phyloP scores from a whole-genome alignment of 1,139 yeast species.

The Sugiyamaella grinbergsii region DNA sequence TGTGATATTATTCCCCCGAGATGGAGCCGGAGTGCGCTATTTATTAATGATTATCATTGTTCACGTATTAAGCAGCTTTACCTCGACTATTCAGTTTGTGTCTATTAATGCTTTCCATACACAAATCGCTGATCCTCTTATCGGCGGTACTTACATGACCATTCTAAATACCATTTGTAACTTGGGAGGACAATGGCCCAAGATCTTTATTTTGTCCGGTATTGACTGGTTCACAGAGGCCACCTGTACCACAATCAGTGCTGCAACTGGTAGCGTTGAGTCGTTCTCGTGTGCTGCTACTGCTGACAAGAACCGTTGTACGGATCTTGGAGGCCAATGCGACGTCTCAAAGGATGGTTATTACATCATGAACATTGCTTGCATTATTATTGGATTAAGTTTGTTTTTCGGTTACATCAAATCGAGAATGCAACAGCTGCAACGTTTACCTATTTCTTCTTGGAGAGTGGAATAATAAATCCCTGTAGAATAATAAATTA shows the following conservation, averaged over 20 bases:
- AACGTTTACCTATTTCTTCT: conserved; percentile 61
- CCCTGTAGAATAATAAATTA: neutral
- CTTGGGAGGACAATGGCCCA: conserved; percentile 98
- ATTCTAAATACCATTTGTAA: conserved; percentile 88
- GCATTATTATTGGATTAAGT: conserved; percentile 66
- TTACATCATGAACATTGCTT: conserved; percentile 70
- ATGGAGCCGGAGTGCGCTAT: conserved; percentile 51
- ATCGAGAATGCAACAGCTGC: conserved; percentile 58
- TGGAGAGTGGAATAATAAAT: conserved; percentile 58
- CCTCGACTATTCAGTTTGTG: conserved; percentile 94
- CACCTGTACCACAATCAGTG: conserved; percentile 49
- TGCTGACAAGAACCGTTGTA: conserved; percentile 54
- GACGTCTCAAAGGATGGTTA: conserved; percentile 72
- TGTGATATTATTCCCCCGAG: conserved; percentile 69
- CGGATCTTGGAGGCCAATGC: conserved; percentile 57
- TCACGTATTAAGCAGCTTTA: conserved; percentile 83
- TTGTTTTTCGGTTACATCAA: conserved; percentile 69
- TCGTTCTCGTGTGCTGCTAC: conserved; percentile 48
- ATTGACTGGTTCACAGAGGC: conserved; percentile 78
- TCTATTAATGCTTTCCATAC: conserved; percentile 94
- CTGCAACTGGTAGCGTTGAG: conserved; percentile 32
- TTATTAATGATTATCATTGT: conserved; percentile 73
- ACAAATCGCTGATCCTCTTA: conserved; percentile 88
- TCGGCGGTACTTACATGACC: conserved; percentile 99
- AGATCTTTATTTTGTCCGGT: conserved; percentile 69